A percentile compares a stretch with the other conserved stretches of the same genome.
Conservation (phyloP, 305 asterid species). For the Striga hermonthica region DNA sequence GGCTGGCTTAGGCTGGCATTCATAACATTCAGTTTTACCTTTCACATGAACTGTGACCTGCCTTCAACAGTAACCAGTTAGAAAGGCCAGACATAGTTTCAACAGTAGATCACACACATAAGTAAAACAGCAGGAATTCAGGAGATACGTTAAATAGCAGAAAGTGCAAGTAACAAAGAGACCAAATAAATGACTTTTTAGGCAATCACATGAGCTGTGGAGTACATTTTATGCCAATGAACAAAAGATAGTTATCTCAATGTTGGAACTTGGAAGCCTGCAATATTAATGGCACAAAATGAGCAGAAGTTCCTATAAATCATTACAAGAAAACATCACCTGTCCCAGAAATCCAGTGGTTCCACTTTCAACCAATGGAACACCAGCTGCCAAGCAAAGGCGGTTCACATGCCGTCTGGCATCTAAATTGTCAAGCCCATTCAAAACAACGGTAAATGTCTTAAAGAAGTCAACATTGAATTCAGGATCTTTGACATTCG, state of each 20-base stretch:
- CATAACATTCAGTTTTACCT: conserved; percentile 93
- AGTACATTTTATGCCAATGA: conserved; percentile 11
- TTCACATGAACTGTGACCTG: conserved; percentile 96
- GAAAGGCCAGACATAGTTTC: conserved; percentile 10
- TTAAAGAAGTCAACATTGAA: conserved; percentile 92
- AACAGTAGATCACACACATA: conserved; percentile 14
- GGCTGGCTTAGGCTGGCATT: conserved; percentile 96
- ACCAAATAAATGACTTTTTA: conserved; percentile 18
- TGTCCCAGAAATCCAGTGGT: conserved; percentile 99
- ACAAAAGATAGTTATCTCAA: conserved; percentile 1
- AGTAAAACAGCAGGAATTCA: conserved; percentile 18
- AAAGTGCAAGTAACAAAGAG: conserved; percentile 15
- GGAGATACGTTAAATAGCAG: not conserved
- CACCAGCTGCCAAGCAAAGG: conserved; percentile 93
- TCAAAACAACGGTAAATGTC: conserved; percentile 84
- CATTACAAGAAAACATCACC: conserved; percentile 47
- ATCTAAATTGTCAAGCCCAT: conserved; percentile 97
- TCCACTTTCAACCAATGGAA: conserved; percentile 96
- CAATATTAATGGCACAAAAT: conserved; percentile 11
- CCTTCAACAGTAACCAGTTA: conserved; percentile 29
- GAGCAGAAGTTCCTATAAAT: conserved; percentile 18
- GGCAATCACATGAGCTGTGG: conserved; percentile 4
- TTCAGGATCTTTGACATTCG: conserved; percentile 80
- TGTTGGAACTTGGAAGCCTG: conserved; percentile 15
- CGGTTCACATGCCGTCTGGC: conserved; percentile 99